Evolutionary conservation across 83 land plant species (phyloP).

Genomic region (Diphasiastrum complanatum): DNA sequence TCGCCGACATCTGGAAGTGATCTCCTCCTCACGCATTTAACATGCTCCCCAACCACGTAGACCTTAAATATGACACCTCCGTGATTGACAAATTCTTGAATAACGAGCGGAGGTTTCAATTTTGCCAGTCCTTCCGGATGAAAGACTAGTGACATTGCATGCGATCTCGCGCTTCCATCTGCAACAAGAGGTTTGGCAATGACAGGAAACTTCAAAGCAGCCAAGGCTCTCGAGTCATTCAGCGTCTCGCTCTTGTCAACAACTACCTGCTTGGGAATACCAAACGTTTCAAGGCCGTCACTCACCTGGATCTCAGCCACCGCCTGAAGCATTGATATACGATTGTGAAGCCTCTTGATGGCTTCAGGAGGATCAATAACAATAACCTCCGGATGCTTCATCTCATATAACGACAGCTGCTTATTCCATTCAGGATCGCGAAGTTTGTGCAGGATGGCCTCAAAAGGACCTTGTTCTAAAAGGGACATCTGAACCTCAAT

Average conservation of each 20-base stretch:
- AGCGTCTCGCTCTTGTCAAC: slow-evolving; percentile 36
- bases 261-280: slow-evolving; percentile 72
- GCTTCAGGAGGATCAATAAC: slow-evolving; percentile 64
- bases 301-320: slow-evolving; percentile 47
- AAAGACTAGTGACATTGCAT: slow-evolving; percentile 67
- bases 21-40: slow-evolving; percentile 58
- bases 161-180: slow-evolving; percentile 78
- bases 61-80: slow-evolving; percentile 90
- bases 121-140: slow-evolving; percentile 46
- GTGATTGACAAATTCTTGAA: slow-evolving; percentile 88
- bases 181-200: slow-evolving; percentile 90
- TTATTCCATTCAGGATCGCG: slow-evolving; percentile 50
- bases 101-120: slow-evolving; percentile 58
- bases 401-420: slow-evolving; percentile 39
- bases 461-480: slow-evolving; percentile 70
- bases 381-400: slow-evolving; percentile 37
- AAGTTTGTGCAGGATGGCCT: slow-evolving; percentile 81
- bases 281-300: slow-evolving; percentile 41
- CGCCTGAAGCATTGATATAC: slow-evolving; percentile 87
- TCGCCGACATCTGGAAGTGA: slow-evolving; percentile 68
- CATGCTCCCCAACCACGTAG: slow-evolving; percentile 67
- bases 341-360: slow-evolving; percentile 76
- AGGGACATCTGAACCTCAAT: slow-evolving; percentile 51
- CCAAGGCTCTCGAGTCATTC: slow-evolving; percentile 12
- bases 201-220: slow-evolving; percentile 57